Conservation (phyloP, 352 stramenopile species). For the Phytopythium cucurbitacearum region DNA sequence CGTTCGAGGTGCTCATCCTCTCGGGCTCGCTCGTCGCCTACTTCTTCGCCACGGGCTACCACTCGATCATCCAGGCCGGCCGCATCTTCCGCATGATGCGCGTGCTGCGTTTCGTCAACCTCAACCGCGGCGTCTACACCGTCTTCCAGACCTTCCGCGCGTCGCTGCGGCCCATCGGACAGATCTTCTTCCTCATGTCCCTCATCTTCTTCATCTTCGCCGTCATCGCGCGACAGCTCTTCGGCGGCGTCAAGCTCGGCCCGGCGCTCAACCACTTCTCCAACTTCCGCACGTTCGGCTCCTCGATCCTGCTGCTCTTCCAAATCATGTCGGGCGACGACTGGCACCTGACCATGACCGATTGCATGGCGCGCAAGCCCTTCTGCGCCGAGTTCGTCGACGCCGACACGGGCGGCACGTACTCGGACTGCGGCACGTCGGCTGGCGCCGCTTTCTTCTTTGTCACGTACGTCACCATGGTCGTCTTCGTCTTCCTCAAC, state of each 20-base stretch:
- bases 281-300: slow-evolving; percentile 67
- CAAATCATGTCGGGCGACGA: slow-evolving; percentile 82
- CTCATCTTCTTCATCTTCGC: slow-evolving; percentile 85
- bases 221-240: slow-evolving; percentile 68
- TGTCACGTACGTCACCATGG: slow-evolving; percentile 64
- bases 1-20: slow-evolving; percentile 66
- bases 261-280: slow-evolving; percentile 60
- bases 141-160: slow-evolving; percentile 78
- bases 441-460: slow-evolving; percentile 51
- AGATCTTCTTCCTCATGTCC: slow-evolving; percentile 82
- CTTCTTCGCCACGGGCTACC: slow-evolving; percentile 54
- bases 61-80: slow-evolving; percentile 62
- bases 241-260: slow-evolving; percentile 55
- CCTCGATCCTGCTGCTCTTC: slow-evolving; percentile 63
- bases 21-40: slow-evolving; percentile 59
- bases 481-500: slow-evolving; percentile 83
- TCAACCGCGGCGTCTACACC: slow-evolving; percentile 67
- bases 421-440: slow-evolving; percentile 62
- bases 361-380: slow-evolving; percentile 58
- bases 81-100: slow-evolving; percentile 76
- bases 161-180: slow-evolving; percentile 53
- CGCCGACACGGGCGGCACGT: slow-evolving; percentile 20
- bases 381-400: slow-evolving; percentile 51
- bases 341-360: slow-evolving; percentile 80
- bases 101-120: slow-evolving; percentile 66